Evolutionary conservation across 108 stramenopile species (phyloP).

Genomic region (Skeletonema menzelii): DNA sequence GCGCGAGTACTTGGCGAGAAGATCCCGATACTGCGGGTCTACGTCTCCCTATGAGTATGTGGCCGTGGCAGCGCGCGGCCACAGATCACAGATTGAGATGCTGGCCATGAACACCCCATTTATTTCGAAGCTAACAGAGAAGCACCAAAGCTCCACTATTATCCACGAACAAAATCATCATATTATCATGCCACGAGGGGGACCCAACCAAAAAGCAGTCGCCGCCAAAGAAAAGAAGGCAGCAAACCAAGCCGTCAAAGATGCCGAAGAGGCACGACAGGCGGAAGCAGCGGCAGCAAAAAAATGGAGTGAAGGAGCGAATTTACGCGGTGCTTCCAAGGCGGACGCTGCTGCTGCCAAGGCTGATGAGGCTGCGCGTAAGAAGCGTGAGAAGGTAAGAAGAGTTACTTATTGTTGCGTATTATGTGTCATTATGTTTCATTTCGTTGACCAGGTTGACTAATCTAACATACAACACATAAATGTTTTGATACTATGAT

Average conservation of each 20-base stretch:
- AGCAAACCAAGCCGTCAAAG: conserved; percentile 64
- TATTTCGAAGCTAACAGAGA: neutral
- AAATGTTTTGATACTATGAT: neutral
- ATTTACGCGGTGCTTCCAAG: conserved; percentile 42
- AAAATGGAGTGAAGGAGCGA: conserved; percentile 77
- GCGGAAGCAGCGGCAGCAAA: conserved; percentile 48
- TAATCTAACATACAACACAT: neutral
- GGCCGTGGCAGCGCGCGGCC: too few relatives aligned
- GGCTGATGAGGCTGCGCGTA: conserved; percentile 81
- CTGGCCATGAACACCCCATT: too few relatives aligned
- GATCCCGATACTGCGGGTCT: too few relatives aligned
- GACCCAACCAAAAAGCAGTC: conserved; percentile 63
- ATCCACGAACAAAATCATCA: too few relatives aligned
- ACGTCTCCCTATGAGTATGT: too few relatives aligned
- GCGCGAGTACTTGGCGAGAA: too few relatives aligned
- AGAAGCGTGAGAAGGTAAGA: conserved; percentile 65
- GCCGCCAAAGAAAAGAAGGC: conserved; percentile 69
- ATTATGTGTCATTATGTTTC: neutral
- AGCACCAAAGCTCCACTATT: neutral
- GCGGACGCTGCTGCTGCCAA: conserved; percentile 65
- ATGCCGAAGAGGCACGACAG: conserved; percentile 48
- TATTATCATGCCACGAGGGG: conserved; percentile 15
- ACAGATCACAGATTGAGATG: too few relatives aligned
- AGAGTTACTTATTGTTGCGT: neutral
- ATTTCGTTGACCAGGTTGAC: neutral